phyloP scores from a whole-genome alignment of 2,329 filamentous ascomycete genomes.

The Scedosporium dehoogii region DNA sequence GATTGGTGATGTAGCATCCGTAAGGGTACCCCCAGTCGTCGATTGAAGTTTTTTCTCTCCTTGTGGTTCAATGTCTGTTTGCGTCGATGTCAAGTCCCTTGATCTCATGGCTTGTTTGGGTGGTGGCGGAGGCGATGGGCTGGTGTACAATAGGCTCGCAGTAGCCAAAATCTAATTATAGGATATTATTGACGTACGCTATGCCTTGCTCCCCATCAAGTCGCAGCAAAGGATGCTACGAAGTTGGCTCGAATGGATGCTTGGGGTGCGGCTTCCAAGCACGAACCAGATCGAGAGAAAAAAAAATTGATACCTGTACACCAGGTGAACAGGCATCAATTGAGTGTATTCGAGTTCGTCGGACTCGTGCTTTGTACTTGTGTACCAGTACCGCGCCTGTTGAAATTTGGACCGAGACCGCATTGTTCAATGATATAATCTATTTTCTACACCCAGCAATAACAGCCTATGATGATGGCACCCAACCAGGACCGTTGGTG shows the following conservation, averaged over 20 bases:
- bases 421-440: neutral
- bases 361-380: neutral
- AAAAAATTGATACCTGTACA: too few relatives aligned
- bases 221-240: too few relatives aligned
- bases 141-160: neutral
- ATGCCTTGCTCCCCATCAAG: neutral
- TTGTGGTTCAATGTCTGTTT: neutral
- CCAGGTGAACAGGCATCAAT: too few relatives aligned
- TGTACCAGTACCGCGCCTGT: neutral
- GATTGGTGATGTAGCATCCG: neutral
- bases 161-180: conserved; percentile 7
- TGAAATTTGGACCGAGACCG: neutral
- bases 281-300: too few relatives aligned
- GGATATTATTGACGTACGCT: conserved; percentile 5
- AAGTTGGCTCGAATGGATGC: too few relatives aligned
- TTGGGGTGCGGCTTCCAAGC: too few relatives aligned
- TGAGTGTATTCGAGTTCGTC: too few relatives aligned
- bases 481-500: conserved; percentile 3
- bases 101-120: neutral
- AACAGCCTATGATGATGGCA: neutral
- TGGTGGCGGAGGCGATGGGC: neutral
- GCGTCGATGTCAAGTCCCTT: neutral
- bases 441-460: neutral
- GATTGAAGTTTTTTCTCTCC: neutral
- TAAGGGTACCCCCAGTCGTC: neutral